These are phyloP conservation scores for Penicillium sp. DNA, from an alignment of 2,329 filamentous ascomycete genomes.

Conservation along the genomic window DNA sequence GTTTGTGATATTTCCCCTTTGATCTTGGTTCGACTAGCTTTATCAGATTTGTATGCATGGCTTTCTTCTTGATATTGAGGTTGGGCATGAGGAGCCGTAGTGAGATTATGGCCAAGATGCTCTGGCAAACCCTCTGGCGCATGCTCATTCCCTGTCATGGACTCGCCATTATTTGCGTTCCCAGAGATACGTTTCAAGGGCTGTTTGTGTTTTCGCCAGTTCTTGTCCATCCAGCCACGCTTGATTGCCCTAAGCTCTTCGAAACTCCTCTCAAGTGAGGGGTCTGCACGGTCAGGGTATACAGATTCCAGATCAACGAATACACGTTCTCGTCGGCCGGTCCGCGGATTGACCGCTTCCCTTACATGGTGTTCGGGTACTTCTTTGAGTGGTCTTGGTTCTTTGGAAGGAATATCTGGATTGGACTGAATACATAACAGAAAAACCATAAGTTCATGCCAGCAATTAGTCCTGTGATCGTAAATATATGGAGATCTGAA, in stretches of 20 bases:
- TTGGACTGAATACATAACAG: slow-evolving; percentile 54
- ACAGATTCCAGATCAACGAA: slow-evolving; percentile 83
- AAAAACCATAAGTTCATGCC: slow-evolving; percentile 42
- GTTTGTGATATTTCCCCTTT: slow-evolving; percentile 67
- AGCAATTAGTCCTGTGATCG: slow-evolving; percentile 93
- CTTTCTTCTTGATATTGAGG: slow-evolving; percentile 21
- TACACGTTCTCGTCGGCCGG: slow-evolving; percentile 78
- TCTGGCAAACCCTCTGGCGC: slow-evolving; percentile 27
- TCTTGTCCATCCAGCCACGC: slow-evolving; percentile 63
- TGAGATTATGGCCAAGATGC: slow-evolving; percentile 35
- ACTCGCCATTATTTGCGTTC: slow-evolving; percentile 30
- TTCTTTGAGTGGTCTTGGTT: slow-evolving; percentile 50
- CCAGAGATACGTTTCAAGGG: slow-evolving; percentile 58
- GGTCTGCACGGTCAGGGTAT: slow-evolving; percentile 73
- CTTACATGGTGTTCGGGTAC: slow-evolving; percentile 73
- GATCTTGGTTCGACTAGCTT: slow-evolving; percentile 72
- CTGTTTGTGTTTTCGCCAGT: slow-evolving; percentile 50
- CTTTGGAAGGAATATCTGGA: slow-evolving; percentile 40
- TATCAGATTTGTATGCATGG: slow-evolving; percentile 38
- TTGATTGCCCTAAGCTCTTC: slow-evolving; percentile 83
- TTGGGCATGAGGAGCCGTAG: slow-evolving; percentile 24
- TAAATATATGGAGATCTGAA: slow-evolving; percentile 68
- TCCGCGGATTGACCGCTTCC: slow-evolving; percentile 77
- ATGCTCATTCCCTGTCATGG: slow-evolving; percentile 14
- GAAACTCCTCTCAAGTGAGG: slow-evolving; percentile 77